Evolutionary conservation across 768 basidiomycete species (phyloP).

Genomic region (Psilocybe tampanensis): DNA sequence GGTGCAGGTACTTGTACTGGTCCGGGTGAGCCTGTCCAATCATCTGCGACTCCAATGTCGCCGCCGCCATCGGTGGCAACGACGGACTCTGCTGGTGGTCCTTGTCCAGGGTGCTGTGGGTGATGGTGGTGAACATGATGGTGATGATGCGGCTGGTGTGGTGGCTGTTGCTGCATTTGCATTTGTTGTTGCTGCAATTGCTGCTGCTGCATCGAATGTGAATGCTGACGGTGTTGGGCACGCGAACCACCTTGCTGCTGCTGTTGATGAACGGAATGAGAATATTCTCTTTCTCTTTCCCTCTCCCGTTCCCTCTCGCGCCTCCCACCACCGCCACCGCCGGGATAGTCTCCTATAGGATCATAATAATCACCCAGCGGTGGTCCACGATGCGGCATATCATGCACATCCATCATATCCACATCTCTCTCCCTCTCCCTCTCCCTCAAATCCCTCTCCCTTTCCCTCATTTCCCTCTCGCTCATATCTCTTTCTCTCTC

Average conservation of each 20-base stretch:
- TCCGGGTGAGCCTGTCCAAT: not conserved
- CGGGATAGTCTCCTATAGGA: not conserved
- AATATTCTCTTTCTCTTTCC: slow-evolving; percentile 6
- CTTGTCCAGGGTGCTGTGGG: no score
- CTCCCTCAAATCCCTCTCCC: not conserved
- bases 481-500: not conserved
- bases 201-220: slow-evolving; percentile 1
- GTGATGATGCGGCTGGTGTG: slow-evolving; percentile 4
- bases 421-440: slow-evolving; percentile 6
- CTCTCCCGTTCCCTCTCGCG: slow-evolving; percentile 9
- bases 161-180: slow-evolving; percentile 5
- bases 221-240: not conserved
- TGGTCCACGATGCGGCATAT: not conserved
- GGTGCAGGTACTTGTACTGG: not conserved
- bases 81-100: not conserved
- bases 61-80: not conserved
- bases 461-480: not conserved
- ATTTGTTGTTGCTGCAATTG: slow-evolving; percentile 13
- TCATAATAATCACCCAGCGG: not conserved
- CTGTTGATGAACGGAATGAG: slow-evolving; percentile 5
- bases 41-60: not conserved
- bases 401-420: slow-evolving; percentile 8
- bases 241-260: not conserved
- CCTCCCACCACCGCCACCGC: slow-evolving; percentile 1
- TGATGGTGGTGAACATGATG: not conserved